Evolutionary conservation across 140 eudicot species (phyloP).

Genomic region (Cichorium intybus): DNA sequence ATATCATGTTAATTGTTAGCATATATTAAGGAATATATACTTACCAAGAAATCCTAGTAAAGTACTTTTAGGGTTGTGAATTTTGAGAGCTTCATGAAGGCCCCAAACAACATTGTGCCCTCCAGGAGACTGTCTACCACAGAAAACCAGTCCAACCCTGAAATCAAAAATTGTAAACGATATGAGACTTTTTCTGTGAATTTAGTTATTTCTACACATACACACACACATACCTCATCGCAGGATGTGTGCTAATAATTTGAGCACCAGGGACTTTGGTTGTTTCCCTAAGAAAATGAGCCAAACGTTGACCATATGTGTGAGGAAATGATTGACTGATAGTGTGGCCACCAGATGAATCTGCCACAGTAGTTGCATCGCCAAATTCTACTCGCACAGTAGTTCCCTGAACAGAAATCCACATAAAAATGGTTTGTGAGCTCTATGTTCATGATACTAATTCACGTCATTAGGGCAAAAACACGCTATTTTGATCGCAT

Average conservation of each 20-base stretch:
- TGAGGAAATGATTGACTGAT: slow-evolving; percentile 78
- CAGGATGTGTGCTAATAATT: slow-evolving; percentile 79
- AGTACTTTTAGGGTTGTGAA: slow-evolving; percentile 63
- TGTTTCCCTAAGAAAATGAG: slow-evolving; percentile 87
- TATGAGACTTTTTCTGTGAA: background rate
- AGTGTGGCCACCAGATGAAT: slow-evolving; percentile 62
- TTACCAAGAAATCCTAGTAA: slow-evolving; percentile 89
- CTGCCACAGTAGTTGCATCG: slow-evolving; percentile 77
- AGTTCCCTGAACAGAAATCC: slow-evolving; percentile 58
- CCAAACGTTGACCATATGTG: slow-evolving; percentile 91
- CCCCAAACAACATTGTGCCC: slow-evolving; percentile 99
- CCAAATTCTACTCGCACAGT: slow-evolving; percentile 86
- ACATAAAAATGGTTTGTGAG: background rate
- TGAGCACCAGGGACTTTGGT: slow-evolving; percentile 82
- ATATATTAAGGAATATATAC: background rate
- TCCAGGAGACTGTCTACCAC: slow-evolving; percentile 99
- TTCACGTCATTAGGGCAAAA: background rate
- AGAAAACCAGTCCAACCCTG: slow-evolving; percentile 95
- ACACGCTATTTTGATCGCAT: background rate
- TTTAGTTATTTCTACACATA: background rate
- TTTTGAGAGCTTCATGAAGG: slow-evolving; percentile 75
- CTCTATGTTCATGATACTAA: background rate
- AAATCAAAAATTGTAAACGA: background rate
- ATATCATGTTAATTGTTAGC: background rate
- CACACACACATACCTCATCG: slow-evolving; percentile 50